Percentiles rank a stretch among this genome's conserved stretches.
These are phyloP conservation scores for Kwoniella shivajii DNA, from an alignment of 1,284 basidiomycete species.

Conservation along the genomic window DNA sequence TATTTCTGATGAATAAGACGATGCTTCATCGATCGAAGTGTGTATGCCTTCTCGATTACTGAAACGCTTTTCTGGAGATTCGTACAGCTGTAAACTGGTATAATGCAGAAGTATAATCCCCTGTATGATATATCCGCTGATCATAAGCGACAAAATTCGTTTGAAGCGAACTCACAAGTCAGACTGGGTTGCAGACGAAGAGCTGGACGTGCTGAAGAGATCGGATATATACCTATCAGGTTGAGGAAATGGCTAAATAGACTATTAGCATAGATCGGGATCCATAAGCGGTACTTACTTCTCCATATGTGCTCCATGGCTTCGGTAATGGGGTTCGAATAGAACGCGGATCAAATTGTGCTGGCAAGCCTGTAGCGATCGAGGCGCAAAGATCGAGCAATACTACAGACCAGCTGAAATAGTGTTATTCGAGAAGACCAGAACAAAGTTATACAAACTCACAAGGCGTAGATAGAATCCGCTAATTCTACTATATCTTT, in stretches of 20 bases:
- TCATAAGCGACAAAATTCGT: not conserved
- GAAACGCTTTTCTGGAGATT: not conserved
- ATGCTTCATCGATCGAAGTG: not conserved
- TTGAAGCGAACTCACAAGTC: constrained; percentile 5
- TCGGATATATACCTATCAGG: constrained; percentile 9
- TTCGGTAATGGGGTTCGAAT: constrained; percentile 21
- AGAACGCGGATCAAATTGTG: constrained; percentile 4
- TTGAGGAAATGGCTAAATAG: not conserved
- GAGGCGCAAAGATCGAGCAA: constrained; percentile 16
- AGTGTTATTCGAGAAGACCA: not conserved
- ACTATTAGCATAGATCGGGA: not conserved
- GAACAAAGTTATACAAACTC: not conserved
- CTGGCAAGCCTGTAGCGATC: constrained; percentile 11
- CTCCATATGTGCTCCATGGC: constrained; percentile 17
- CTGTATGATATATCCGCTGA: constrained; percentile 11
- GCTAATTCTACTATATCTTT: constrained; percentile 17
- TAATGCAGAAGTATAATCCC: constrained; percentile 8
- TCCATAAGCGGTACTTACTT: constrained; percentile 3
- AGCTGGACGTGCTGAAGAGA: not conserved
- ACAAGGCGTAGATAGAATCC: constrained; percentile 27
- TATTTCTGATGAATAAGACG: no score
- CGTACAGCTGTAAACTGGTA: not conserved
- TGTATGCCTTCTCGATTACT: not conserved
- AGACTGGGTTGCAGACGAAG: not conserved
- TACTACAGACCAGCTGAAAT: constrained; percentile 21